Conservation (phyloP, 2,329 filamentous ascomycete species). For the Pyricularia grisea region DNA sequence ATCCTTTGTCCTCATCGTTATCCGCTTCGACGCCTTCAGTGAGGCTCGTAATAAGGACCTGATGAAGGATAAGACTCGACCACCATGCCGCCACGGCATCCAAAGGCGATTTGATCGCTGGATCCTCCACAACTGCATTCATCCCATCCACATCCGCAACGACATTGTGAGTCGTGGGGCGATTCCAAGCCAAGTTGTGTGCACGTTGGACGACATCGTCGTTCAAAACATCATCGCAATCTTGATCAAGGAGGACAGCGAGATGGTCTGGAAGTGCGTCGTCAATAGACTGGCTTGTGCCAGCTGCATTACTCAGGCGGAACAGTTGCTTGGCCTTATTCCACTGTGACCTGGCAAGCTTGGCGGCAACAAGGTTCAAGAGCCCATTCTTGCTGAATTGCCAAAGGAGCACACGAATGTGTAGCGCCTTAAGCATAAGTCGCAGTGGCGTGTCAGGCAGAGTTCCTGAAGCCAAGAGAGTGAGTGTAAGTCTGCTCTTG, state of each 20-base stretch:
- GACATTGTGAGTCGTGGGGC: slow-evolving; percentile 59
- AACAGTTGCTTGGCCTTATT: slow-evolving; percentile 64
- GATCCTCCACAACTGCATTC: slow-evolving; percentile 77
- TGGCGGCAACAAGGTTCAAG: slow-evolving; percentile 61
- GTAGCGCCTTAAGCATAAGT: slow-evolving; percentile 85
- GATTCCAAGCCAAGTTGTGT: slow-evolving; percentile 84
- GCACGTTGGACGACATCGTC: slow-evolving; percentile 73
- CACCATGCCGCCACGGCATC: slow-evolving; percentile 91
- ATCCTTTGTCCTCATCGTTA: slow-evolving; percentile 29
- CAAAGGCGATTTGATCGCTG: slow-evolving; percentile 74
- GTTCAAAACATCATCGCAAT: slow-evolving; percentile 74
- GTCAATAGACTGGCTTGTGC: slow-evolving; percentile 35
- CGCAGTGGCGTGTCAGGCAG: slow-evolving; percentile 73
- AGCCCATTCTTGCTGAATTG: slow-evolving; percentile 58
- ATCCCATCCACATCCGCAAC: slow-evolving; percentile 59
- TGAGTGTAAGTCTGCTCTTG: slow-evolving; percentile 76
- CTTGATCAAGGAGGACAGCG: slow-evolving; percentile 62
- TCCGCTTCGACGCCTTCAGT: slow-evolving; percentile 25
- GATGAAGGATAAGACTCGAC: slow-evolving; percentile 65
- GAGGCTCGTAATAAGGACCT: slow-evolving; percentile 56
- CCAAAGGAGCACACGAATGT: slow-evolving; percentile 85
- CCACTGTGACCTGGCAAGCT: slow-evolving; percentile 71
- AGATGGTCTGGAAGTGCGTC: slow-evolving; percentile 71
- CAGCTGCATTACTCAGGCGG: slow-evolving; percentile 13
- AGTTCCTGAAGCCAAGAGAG: slow-evolving; percentile 79